Evolutionary conservation across 2,329 filamentous ascomycete species (phyloP).

Genomic region (Bipolaris zeicola): DNA sequence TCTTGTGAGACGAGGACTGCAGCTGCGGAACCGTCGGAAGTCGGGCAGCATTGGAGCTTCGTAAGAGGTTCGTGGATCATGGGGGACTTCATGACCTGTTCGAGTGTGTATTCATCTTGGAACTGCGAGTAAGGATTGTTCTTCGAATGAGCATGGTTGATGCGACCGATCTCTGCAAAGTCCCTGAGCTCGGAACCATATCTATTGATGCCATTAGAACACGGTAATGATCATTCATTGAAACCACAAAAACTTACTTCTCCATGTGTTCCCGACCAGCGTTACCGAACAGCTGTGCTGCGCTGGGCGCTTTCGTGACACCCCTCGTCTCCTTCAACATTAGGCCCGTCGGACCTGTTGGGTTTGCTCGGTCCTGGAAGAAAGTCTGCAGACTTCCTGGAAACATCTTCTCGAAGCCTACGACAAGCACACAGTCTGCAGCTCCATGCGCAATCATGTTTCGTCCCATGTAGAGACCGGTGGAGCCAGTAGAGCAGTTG

Average conservation of each 20-base stretch:
- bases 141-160: conserved; percentile 91
- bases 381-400: conserved; percentile 81
- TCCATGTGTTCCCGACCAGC: conserved; percentile 94
- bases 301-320: conserved; percentile 78
- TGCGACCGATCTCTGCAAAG: conserved; percentile 90
- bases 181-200: conserved; percentile 83
- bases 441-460: conserved; percentile 79
- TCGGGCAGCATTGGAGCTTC: conserved; percentile 98
- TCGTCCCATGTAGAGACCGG: conserved; percentile 82
- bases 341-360: conserved; percentile 70
- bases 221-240: not conserved
- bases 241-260: conserved; percentile 63
- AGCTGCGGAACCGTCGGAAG: conserved; percentile 88
- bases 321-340: conserved; percentile 88
- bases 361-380: conserved; percentile 85
- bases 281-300: conserved; percentile 95
- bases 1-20: conserved; percentile 86
- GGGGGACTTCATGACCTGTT: conserved; percentile 76
- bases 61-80: conserved; percentile 87
- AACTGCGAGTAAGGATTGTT: conserved; percentile 99
- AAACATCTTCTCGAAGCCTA: conserved; percentile 99
- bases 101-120: conserved; percentile 84
- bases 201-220: conserved; percentile 51
- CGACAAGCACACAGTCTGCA: conserved; percentile 85
- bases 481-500: conserved; percentile 96